Percentiles rank a stretch among this genome's conserved stretches.
Evolutionary conservation across 495 filamentous ascomycete species (phyloP).

Genomic region (Cenococcum geophilum): DNA sequence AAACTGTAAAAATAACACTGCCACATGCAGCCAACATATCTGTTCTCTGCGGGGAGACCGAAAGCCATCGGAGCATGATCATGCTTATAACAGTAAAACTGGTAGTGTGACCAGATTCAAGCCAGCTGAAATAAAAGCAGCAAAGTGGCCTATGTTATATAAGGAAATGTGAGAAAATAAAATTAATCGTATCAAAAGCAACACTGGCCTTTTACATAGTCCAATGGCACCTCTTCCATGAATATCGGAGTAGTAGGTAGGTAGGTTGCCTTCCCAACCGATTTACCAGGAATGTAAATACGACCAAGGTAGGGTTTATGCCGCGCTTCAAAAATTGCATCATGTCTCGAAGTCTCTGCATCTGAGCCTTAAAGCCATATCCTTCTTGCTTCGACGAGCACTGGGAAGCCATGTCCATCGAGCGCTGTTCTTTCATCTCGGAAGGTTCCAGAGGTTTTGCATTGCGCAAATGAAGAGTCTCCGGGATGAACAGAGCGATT

Average conservation of each 20-base stretch:
- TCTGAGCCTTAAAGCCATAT: slow-evolving; percentile 19
- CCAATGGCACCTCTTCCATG: slow-evolving; percentile 43
- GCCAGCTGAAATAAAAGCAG: slow-evolving; percentile 41
- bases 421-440: background rate
- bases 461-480: slow-evolving; percentile 26
- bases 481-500: slow-evolving; percentile 19
- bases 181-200: too few relatives aligned
- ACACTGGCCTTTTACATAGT: slow-evolving; percentile 37
- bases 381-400: background rate
- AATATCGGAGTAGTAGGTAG: slow-evolving; percentile 40
- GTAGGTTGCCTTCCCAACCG: slow-evolving; percentile 34
- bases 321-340: slow-evolving; percentile 37
- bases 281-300: slow-evolving; percentile 37
- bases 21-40: slow-evolving; percentile 38
- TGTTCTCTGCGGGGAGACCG: slow-evolving; percentile 33
- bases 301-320: slow-evolving; percentile 31
- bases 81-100: slow-evolving; percentile 30
- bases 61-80: slow-evolving; percentile 30
- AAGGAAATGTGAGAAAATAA: background rate
- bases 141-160: slow-evolving; percentile 36
- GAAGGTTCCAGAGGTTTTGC: slow-evolving; percentile 11
- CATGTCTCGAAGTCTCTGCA: slow-evolving; percentile 31
- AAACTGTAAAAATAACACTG: slow-evolving; percentile 31
- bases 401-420: background rate
- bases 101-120: slow-evolving; percentile 36